phyloP scores from a whole-genome alignment of 179 eudicot species.

The Gypsophila paniculata region DNA sequence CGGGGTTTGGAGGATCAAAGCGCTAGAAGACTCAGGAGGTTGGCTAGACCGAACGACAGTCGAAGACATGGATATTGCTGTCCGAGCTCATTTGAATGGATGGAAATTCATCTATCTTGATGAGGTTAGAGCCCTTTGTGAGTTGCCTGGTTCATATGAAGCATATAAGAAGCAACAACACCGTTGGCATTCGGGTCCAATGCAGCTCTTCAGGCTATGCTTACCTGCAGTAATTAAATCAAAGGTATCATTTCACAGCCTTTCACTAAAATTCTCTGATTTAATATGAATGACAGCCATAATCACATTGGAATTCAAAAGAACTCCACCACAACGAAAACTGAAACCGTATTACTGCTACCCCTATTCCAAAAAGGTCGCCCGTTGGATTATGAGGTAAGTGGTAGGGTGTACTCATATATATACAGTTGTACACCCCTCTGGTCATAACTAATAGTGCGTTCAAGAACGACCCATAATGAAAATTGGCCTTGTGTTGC shows the following conservation, averaged over 20 bases:
- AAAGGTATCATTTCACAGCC: conserved; percentile 34
- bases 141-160: conserved; percentile 61
- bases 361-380: too few species aligned
- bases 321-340: too few species aligned
- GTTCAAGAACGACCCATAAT: too few species aligned
- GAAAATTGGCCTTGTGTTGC: too few species aligned
- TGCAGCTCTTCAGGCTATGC: conserved; percentile 66
- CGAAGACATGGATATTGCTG: conserved; percentile 72
- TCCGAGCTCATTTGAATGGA: conserved; percentile 62
- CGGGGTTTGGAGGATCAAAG: conserved; percentile 69
- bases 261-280: too few species aligned
- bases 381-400: too few species aligned
- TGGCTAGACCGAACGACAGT: conserved; percentile 76
- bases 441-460: too few species aligned
- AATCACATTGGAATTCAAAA: too few species aligned
- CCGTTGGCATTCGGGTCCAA: conserved; percentile 81
- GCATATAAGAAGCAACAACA: conserved; percentile 69
- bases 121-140: conserved; percentile 59
- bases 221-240: conserved; percentile 46
- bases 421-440: too few species aligned
- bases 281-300: too few species aligned
- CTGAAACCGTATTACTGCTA: too few species aligned
- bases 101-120: conserved; percentile 64
- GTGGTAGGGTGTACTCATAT: too few species aligned
- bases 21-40: conserved; percentile 65